Conservation (phyloP, 2,329 filamentous ascomycete genomes). For the Chaetothyriales sp. region DNA sequence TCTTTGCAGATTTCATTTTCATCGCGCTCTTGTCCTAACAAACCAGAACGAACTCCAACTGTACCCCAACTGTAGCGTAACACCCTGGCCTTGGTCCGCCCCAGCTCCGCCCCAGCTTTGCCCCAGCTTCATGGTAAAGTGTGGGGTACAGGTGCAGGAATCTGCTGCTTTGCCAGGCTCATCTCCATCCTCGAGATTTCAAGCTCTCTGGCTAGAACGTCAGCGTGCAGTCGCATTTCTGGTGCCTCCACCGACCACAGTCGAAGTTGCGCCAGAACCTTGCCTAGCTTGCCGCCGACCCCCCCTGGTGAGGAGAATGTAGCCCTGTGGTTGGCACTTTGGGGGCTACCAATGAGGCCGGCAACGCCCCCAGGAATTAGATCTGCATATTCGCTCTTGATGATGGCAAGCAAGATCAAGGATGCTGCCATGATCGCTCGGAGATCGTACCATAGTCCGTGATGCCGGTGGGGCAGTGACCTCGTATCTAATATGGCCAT, state of each 20-base stretch:
- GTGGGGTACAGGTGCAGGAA: neutral
- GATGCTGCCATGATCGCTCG: conserved; percentile 13
- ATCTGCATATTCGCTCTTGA: conserved; percentile 15
- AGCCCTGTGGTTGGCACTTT: neutral
- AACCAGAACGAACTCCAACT: too few relatives aligned
- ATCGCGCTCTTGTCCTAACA: too few relatives aligned
- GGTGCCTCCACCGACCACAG: conserved; percentile 5
- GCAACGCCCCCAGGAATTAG: conserved; percentile 6
- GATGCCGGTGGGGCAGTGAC: conserved; percentile 19
- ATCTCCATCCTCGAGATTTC: neutral
- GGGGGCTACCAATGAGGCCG: neutral
- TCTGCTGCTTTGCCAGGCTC: neutral
- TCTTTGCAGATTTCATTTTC: too few relatives aligned
- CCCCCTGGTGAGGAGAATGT: neutral
- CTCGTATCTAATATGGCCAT: conserved; percentile 17
- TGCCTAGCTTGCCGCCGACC: conserved; percentile 2
- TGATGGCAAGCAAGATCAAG: conserved; percentile 16
- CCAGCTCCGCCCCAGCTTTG: too few relatives aligned
- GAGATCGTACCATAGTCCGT: conserved; percentile 21
- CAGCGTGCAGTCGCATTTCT: conserved; percentile 3
- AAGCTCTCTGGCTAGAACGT: neutral
- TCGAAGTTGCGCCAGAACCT: conserved; percentile 5
- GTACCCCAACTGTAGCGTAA: too few relatives aligned
- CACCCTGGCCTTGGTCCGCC: too few relatives aligned
- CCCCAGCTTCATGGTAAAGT: neutral